phyloP scores from a whole-genome alignment of 2,329 filamentous ascomycete species.

The Aspergillus unguis region DNA sequence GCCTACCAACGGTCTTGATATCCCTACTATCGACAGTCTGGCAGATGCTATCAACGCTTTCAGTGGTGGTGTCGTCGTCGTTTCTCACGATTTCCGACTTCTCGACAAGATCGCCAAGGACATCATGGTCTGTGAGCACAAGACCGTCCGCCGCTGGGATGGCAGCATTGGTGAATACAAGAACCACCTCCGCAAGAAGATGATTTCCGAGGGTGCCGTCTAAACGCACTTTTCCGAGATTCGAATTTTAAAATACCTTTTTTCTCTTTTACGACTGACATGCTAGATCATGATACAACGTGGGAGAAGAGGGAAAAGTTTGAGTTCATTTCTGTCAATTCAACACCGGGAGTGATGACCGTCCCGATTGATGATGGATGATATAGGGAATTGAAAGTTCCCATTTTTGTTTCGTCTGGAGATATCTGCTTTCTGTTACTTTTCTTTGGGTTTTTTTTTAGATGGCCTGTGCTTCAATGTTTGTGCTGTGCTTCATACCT shows the following conservation, averaged over 20 bases:
- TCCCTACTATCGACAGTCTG: conserved; percentile 95
- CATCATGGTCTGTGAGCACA: conserved; percentile 98
- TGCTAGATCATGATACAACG: conserved; percentile 26
- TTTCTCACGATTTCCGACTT: conserved; percentile 97
- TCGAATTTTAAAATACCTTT: neutral
- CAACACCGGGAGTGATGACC: conserved; percentile 20
- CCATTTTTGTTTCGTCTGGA: conserved; percentile 15
- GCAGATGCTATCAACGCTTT: conserved; percentile 97
- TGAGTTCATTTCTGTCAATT: conserved; percentile 7
- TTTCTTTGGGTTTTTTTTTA: conserved; percentile 12
- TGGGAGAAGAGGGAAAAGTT: conserved; percentile 19
- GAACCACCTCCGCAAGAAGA: conserved; percentile 98
- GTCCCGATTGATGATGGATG: conserved; percentile 16
- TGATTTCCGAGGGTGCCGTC: conserved; percentile 82
- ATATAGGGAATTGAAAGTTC: conserved; percentile 5
- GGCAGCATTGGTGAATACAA: conserved; percentile 93
- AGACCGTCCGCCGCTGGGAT: conserved; percentile 85
- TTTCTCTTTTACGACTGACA: conserved; percentile 29
- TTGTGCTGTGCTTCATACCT: conserved; percentile 19
- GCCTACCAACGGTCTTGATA: conserved; percentile 98
- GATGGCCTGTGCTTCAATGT: conserved; percentile 17
- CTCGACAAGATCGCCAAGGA: conserved; percentile 99
- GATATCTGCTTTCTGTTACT: conserved; percentile 19
- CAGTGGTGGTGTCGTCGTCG: conserved; percentile 93
- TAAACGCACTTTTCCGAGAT: conserved; percentile 46